phyloP scores from a whole-genome alignment of 2,329 filamentous ascomycete genomes.

The Leptodontidium sp. region DNA sequence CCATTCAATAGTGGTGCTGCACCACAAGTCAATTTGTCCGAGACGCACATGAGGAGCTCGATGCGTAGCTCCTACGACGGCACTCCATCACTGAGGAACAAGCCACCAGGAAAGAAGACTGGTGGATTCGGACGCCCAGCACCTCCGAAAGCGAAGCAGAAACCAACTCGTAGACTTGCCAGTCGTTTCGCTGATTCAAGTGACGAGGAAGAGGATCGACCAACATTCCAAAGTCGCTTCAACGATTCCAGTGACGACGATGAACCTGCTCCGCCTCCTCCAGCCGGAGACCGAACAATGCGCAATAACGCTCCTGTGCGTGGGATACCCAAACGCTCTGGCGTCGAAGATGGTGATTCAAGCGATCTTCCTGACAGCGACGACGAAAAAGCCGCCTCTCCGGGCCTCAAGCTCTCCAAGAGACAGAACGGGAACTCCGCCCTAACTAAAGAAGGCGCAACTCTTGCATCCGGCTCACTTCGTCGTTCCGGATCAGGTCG shows the following conservation, averaged over 20 bases:
- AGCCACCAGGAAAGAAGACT: conserved; percentile 24
- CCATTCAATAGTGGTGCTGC: conserved; percentile 53
- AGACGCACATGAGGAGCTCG: conserved; percentile 52
- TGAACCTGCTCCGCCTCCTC: conserved; percentile 35
- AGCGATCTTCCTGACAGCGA: conserved; percentile 69
- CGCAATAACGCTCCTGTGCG: conserved; percentile 50
- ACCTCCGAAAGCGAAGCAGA: conserved; percentile 35
- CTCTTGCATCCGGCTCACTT: conserved; percentile 44
- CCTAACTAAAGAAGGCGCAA: conserved; percentile 27
- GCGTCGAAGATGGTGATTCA: conserved; percentile 65
- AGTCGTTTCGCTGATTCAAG: conserved; percentile 48
- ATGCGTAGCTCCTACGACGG: conserved; percentile 49
- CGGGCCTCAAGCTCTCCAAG: conserved; percentile 35
- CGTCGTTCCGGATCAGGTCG: conserved; percentile 50
- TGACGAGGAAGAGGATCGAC: conserved; percentile 45
- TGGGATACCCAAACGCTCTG: conserved; percentile 54
- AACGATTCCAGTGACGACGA: conserved; percentile 69
- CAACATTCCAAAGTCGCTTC: conserved; percentile 59
- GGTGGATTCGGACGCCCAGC: conserved; percentile 40
- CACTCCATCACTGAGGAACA: conserved; percentile 36
- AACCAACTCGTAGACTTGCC: conserved; percentile 25
- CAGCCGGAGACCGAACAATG: conserved; percentile 33
- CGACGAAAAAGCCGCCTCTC: conserved; percentile 54
- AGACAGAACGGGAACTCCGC: conserved; percentile 30
- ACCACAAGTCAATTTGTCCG: conserved; percentile 52